phyloP scores from a whole-genome alignment of 352 stramenopile species.

The Phytophthora pini region DNA sequence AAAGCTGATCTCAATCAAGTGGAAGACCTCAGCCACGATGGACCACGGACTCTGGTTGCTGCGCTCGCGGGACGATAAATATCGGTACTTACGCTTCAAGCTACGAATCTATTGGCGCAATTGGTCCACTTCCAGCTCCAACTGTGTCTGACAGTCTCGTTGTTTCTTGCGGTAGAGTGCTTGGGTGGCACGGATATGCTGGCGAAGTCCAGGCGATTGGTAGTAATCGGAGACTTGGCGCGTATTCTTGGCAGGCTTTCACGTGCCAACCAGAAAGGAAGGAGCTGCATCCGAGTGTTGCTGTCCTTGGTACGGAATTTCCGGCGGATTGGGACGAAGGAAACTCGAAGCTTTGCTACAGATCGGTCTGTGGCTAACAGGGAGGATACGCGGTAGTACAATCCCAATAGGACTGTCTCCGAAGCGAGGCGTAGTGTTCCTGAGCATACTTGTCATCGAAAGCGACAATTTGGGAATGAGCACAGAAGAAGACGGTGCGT shows the following conservation, averaged over 20 bases:
- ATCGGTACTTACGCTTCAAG: constrained; percentile 17
- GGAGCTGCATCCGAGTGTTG: background rate
- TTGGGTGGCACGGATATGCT: constrained; percentile 28
- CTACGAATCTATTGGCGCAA: constrained; percentile 3
- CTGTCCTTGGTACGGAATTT: background rate
- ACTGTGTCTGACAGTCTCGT: background rate
- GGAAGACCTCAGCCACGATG: constrained; percentile 11
- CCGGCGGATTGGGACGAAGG: background rate
- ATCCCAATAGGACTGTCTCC: constrained; percentile 2
- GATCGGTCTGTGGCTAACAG: background rate
- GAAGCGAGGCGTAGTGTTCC: background rate
- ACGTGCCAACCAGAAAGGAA: background rate
- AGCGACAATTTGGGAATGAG: background rate
- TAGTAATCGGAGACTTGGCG: background rate
- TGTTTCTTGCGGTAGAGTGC: constrained; percentile 24
- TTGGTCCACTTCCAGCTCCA: constrained; percentile 16
- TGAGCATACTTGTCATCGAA: constrained; percentile 11
- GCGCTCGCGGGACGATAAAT: constrained; percentile 14
- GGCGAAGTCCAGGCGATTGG: background rate
- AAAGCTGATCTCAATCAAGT: constrained; percentile 16
- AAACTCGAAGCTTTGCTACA: background rate
- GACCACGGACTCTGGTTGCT: constrained; percentile 23
- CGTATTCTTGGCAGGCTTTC: background rate
- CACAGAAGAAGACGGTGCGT: background rate
- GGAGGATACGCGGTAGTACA: background rate